These are phyloP conservation scores for Aeschynomene evenia DNA, from an alignment of 306 rosid species.

Conservation along the genomic window DNA sequence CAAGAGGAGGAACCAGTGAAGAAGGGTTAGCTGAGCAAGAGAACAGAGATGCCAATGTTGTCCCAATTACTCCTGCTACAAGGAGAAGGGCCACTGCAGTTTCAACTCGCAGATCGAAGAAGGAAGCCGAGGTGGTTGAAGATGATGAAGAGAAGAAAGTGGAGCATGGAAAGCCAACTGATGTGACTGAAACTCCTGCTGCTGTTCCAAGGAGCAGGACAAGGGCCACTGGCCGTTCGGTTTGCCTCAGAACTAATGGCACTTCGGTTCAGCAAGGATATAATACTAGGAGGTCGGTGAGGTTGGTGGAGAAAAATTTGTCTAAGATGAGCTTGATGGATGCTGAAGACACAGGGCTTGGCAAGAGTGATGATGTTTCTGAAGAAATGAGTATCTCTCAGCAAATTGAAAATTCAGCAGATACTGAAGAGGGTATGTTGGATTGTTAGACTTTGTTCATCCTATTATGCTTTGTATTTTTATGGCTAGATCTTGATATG, in stretches of 20 bases:
- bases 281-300: conserved; percentile 72
- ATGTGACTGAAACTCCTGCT: conserved; percentile 49
- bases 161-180: conserved; percentile 26
- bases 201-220: conserved; percentile 41
- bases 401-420: conserved; percentile 19
- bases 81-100: conserved; percentile 35
- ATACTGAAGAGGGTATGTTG: conserved; percentile 37
- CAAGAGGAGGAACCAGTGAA: conserved; percentile 27
- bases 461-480: background rate
- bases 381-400: conserved; percentile 36
- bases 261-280: conserved; percentile 38
- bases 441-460: background rate
- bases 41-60: conserved; percentile 37
- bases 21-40: conserved; percentile 32
- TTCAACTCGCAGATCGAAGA: conserved; percentile 35
- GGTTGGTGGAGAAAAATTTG: conserved; percentile 60
- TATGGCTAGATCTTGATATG: background rate
- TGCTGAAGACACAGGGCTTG: conserved; percentile 25
- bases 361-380: conserved; percentile 38
- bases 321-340: conserved; percentile 48
- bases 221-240: conserved; percentile 37
- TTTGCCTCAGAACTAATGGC: conserved; percentile 34
- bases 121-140: conserved; percentile 30
- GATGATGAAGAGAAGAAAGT: conserved; percentile 17
- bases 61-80: conserved; percentile 33